Conservation (phyloP, 306 rosid species). For the Lathyrus tuberosus region DNA sequence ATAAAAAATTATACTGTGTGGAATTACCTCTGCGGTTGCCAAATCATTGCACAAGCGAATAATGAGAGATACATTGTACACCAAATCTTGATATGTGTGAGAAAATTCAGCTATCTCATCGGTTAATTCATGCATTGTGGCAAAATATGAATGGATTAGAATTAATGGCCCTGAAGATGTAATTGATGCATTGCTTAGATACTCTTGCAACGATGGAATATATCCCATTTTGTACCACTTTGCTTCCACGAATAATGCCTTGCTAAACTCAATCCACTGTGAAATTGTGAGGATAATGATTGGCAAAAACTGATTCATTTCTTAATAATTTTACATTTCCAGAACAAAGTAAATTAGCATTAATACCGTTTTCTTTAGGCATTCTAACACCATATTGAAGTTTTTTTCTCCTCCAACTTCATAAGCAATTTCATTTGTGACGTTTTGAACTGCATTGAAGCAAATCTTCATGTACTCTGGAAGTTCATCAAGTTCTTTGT, state of each 20-base stretch:
- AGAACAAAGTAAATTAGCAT: not conserved
- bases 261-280: conserved; percentile 67
- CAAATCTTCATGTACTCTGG: conserved; percentile 61
- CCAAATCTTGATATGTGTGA: conserved; percentile 31
- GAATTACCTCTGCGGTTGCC: conserved; percentile 39
- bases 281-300: not conserved
- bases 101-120: conserved; percentile 36
- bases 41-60: conserved; percentile 51
- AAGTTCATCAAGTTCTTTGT: conserved; percentile 42
- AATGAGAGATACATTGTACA: conserved; percentile 43
- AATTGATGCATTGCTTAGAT: conserved; percentile 57
- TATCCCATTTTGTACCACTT: conserved; percentile 55
- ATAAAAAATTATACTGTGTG: not conserved
- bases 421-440: conserved; percentile 52
- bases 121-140: conserved; percentile 25
- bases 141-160: conserved; percentile 47
- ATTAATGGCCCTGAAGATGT: conserved; percentile 60
- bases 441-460: conserved; percentile 51
- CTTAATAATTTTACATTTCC: not conserved
- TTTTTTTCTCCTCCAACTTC: conserved; percentile 52
- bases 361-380: conserved; percentile 51
- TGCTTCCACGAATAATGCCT: conserved; percentile 62
- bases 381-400: conserved; percentile 41
- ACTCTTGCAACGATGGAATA: conserved; percentile 57
- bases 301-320: not conserved